phyloP scores from a whole-genome alignment of 208 protist species.

The Crithidia acanthocephali region DNA sequence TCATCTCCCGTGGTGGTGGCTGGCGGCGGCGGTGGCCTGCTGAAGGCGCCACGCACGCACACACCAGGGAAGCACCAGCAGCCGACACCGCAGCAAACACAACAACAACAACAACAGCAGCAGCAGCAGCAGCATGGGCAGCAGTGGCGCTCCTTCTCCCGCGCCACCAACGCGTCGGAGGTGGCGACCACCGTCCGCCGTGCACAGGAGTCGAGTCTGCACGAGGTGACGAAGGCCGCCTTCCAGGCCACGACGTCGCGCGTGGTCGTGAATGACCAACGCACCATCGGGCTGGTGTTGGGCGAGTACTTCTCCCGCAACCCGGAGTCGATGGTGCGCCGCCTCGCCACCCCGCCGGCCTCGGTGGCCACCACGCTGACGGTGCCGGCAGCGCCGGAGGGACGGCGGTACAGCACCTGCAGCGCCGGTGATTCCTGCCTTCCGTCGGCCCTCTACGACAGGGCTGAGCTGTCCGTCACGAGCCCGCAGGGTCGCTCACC shows the following conservation, averaged over 20 bases:
- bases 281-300: constrained; percentile 30
- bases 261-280: constrained; percentile 19
- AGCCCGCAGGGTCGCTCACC: constrained; percentile 5
- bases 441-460: constrained; percentile 9
- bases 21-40: constrained; percentile 1
- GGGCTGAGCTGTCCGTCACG: background rate
- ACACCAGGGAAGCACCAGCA: background rate
- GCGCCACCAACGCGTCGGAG: background rate
- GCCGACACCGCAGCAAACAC: background rate
- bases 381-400: background rate
- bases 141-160: constrained; percentile 22
- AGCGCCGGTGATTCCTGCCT: constrained; percentile 15
- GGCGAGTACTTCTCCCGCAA: constrained; percentile 33
- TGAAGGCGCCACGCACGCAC: constrained; percentile 10
- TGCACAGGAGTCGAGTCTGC: constrained; percentile 18
- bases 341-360: constrained; percentile 12
- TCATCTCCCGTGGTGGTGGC: background rate
- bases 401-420: background rate
- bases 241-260: constrained; percentile 32
- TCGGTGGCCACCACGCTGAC: constrained; percentile 1
- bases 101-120: background rate
- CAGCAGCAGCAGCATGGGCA: constrained; percentile 3
- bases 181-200: background rate
- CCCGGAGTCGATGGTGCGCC: constrained; percentile 22
- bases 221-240: constrained; percentile 31